Base-by-base conservation (phyloP, 2,329 filamentous ascomycete species). In the Diaporthe batatas region DNA sequence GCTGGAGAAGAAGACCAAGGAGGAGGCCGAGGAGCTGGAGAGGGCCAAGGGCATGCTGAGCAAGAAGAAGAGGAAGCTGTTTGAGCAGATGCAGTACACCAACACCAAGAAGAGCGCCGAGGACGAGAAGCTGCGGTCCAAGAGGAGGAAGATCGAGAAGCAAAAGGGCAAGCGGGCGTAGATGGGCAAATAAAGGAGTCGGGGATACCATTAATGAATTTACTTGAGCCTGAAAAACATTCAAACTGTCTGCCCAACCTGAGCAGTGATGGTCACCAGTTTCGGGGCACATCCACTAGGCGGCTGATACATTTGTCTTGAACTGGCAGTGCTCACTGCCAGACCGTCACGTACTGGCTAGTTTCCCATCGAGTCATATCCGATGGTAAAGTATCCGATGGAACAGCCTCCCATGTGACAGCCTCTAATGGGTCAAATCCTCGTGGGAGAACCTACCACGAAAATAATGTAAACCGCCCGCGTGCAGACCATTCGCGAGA, bases 31-130 rank as follows among this genome's bases (percentile, higher is more conserved):
- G 83, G 95, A 98, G 79, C 84, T 97, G 73, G 95, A 98, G 83
- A 89, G 96, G 75, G 92, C 94, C 82, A 98, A 98, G 90, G 96
- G 97, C 86, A 99, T 99, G 96, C 92, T 98, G 87, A 94, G 93
- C 83, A 94, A 97, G 83, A 96, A 97, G 90, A 99, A 98, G 91
- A 89, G 96, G 79, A 98, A 98, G 91, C 86, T 98, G 79, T 93
- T 96, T 77, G 96, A 98, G 87, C 96, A 98, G 87, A 99, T 99
- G 94, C 89, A 95, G 80, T 97, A 97, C 84, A 95, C 91, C 75
- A 98, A 98, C 84, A 95, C 92, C 85, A 95, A 96, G 89, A 94
- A 94, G 87, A 96, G 96, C 77, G 93, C 91, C 34, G 94, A 98
- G 85, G 94, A 96, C 62, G 93, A 96, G 86, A 93, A 92, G 84